These are phyloP conservation scores for Hypoxylon sp. DNA, from an alignment of 2,329 filamentous ascomycete genomes.

Conservation along the genomic window DNA sequence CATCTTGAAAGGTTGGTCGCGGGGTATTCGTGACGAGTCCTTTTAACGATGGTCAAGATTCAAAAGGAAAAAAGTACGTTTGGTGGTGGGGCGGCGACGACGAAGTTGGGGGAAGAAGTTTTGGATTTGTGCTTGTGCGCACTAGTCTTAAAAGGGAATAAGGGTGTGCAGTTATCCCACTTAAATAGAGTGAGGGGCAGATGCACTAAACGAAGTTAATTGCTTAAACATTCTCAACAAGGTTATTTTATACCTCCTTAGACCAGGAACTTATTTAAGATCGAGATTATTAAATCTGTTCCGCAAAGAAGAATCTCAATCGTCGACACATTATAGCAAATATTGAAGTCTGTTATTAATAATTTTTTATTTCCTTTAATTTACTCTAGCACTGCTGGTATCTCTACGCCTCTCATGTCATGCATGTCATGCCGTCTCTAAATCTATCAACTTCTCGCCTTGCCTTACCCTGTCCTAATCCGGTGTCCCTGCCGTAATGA, in stretches of 20 bases:
- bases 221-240: no score
- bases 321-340: no score
- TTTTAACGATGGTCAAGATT: conserved; percentile 38
- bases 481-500: conserved; percentile 8
- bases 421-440: conserved; percentile 25
- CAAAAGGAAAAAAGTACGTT: conserved; percentile 37
- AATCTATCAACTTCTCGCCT: conserved; percentile 26
- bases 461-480: neutral
- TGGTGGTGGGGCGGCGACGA: conserved; percentile 44
- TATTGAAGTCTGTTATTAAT: no score
- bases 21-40: conserved; percentile 19
- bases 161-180: conserved; percentile 22
- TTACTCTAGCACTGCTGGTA: conserved; percentile 27
- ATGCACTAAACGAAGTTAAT: no score
- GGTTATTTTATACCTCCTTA: no score
- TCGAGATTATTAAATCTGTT: no score
- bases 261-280: no score
- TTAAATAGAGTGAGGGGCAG: no score
- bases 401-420: conserved; percentile 29
- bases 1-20: conserved; percentile 56
- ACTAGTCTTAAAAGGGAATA: conserved; percentile 27
- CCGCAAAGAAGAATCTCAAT: no score
- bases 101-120: conserved; percentile 31
- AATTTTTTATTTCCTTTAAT: conserved; percentile 27
- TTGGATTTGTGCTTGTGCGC: conserved; percentile 43